Conservation (phyloP, 2,329 filamentous ascomycete genomes). For the Leptographium wingfieldii region DNA sequence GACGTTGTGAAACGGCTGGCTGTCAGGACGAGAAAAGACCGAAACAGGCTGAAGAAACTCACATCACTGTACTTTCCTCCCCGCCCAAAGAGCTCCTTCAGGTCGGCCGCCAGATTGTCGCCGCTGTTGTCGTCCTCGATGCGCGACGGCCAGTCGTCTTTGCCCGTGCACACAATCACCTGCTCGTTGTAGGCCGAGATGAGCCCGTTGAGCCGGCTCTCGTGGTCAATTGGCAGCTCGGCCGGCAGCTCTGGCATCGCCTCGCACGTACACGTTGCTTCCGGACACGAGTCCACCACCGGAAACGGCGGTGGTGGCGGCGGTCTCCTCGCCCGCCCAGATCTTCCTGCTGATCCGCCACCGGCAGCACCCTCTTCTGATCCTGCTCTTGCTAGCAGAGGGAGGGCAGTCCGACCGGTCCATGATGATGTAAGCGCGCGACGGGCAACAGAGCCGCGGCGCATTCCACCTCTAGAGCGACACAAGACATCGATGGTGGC, state of each 20-base stretch:
- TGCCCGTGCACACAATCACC: conserved; percentile 70
- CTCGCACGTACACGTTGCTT: conserved; percentile 65
- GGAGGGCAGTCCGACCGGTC: neutral
- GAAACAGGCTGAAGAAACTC: conserved; percentile 18
- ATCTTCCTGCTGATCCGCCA: neutral
- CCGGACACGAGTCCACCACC: conserved; percentile 50
- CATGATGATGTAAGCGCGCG: neutral
- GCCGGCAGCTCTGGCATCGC: conserved; percentile 49
- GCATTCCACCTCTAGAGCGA: neutral
- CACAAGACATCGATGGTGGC: neutral
- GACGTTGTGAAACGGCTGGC: conserved; percentile 71
- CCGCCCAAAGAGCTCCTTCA: conserved; percentile 58
- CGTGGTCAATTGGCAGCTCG: conserved; percentile 62
- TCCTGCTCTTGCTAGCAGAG: neutral
- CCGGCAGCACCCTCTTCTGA: neutral
- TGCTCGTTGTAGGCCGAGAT: conserved; percentile 73
- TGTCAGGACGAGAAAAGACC: conserved; percentile 14
- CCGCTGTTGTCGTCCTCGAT: conserved; percentile 70
- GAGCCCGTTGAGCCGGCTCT: conserved; percentile 57
- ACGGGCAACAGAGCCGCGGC: neutral
- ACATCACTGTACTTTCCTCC: conserved; percentile 57
- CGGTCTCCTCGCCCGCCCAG: neutral
- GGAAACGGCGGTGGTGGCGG: conserved; percentile 23
- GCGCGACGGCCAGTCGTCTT: conserved; percentile 65
- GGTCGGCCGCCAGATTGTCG: conserved; percentile 54